Percentiles rank a stretch among this genome's conserved stretches.
Evolutionary conservation across 495 filamentous ascomycete species (phyloP).

Genomic region (Aspergillus affinis): DNA sequence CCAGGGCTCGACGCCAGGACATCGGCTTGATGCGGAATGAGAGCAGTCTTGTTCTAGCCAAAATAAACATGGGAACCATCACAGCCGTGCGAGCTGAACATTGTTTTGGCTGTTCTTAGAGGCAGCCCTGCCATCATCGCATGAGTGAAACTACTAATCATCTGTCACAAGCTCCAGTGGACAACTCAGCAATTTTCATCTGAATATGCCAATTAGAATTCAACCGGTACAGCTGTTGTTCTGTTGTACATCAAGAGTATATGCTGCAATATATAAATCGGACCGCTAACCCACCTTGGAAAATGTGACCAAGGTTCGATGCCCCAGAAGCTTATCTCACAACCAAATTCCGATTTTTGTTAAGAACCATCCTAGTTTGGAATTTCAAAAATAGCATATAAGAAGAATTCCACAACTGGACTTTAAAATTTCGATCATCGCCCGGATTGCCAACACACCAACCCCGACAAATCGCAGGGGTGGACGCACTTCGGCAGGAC

Average conservation of each 20-base stretch:
- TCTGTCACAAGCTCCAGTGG: not conserved
- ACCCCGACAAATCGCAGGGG: too few species aligned
- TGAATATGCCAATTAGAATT: not conserved
- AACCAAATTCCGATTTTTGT: not conserved
- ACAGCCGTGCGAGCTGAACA: not conserved
- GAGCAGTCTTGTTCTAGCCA: not conserved
- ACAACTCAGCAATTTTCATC: not conserved
- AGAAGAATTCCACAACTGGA: not conserved
- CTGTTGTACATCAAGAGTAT: too few species aligned
- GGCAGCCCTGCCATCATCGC: not conserved
- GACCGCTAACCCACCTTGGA: not conserved
- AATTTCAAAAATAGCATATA: not conserved
- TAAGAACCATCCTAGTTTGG: not conserved
- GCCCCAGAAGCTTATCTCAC: not conserved
- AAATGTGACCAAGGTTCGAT: constrained; percentile 7
- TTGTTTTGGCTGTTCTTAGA: not conserved
- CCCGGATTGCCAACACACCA: not conserved
- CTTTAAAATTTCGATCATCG: not conserved
- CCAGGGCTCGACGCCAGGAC: not conserved
- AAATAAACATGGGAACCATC: not conserved
- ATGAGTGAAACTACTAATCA: not conserved
- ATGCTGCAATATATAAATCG: not conserved
- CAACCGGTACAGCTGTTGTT: too few species aligned
- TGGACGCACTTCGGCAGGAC: constrained; percentile 10
- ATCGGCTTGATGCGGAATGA: not conserved